phyloP scores from a whole-genome alignment of 1,139 yeast genomes.

The Yamadazyma membranifaciens region DNA sequence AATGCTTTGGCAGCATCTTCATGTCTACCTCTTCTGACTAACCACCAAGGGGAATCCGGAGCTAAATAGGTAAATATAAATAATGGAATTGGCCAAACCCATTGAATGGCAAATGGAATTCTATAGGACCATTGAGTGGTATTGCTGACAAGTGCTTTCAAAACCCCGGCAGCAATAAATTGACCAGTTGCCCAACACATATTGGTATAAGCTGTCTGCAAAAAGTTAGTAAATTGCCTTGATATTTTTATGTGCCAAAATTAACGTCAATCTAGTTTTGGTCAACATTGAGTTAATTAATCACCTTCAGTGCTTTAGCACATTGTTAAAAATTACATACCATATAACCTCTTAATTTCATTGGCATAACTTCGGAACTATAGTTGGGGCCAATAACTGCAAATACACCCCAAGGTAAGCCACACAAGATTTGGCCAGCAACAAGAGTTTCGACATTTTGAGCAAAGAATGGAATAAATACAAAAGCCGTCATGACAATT shows the following conservation, averaged over 20 bases:
- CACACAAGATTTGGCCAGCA: conserved; percentile 24
- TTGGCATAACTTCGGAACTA: conserved; percentile 23
- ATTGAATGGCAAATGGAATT: conserved; percentile 27
- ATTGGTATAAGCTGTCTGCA: conserved; percentile 24
- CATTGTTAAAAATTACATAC: neutral
- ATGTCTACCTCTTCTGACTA: conserved; percentile 21
- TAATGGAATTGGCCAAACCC: conserved; percentile 26
- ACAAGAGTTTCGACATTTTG: conserved; percentile 17
- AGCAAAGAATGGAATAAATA: conserved; percentile 24
- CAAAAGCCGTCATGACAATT: conserved; percentile 21
- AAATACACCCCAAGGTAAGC: conserved; percentile 27
- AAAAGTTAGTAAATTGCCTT: neutral
- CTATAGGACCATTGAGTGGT: conserved; percentile 23
- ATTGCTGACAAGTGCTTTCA: conserved; percentile 21
- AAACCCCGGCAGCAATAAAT: conserved; percentile 28
- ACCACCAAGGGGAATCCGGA: conserved; percentile 29
- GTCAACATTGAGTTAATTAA: too few species aligned
- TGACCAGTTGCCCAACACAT: conserved; percentile 34
- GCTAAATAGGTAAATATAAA: conserved; percentile 22
- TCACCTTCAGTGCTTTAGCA: neutral
- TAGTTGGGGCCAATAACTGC: conserved; percentile 27
- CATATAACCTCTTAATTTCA: conserved; percentile 23
- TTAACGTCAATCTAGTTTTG: too few species aligned
- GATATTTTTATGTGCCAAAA: neutral
- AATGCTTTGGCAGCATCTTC: conserved; percentile 23